Conservation (phyloP, 768 basidiomycete species). For the Rickenella mellea region DNA sequence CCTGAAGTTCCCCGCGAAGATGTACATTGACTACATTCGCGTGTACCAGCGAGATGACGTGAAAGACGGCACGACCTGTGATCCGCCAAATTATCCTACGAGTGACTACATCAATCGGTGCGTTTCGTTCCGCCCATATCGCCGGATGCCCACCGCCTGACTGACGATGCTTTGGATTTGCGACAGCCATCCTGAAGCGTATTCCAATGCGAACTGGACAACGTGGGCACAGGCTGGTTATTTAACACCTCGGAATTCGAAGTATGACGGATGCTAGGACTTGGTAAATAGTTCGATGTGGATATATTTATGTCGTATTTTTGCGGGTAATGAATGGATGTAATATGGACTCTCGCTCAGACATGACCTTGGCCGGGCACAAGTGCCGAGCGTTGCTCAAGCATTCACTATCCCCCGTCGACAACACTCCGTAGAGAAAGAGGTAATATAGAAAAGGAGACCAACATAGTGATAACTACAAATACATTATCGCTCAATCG, state of each 20-base stretch:
- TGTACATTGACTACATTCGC: conserved; percentile 87
- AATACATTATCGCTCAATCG: too few relatives aligned
- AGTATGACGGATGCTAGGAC: conserved; percentile 24
- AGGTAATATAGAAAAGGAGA: too few relatives aligned
- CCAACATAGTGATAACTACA: too few relatives aligned
- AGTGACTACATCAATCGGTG: conserved; percentile 66
- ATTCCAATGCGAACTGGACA: conserved; percentile 75
- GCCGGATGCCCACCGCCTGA: background rate
- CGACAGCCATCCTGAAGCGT: conserved; percentile 41
- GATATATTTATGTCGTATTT: too few relatives aligned
- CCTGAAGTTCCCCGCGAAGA: conserved; percentile 66
- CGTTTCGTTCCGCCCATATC: conserved; percentile 14
- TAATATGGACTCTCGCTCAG: too few relatives aligned
- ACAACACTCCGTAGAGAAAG: too few relatives aligned
- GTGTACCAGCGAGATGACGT: conserved; percentile 74
- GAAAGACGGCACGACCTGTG: conserved; percentile 62
- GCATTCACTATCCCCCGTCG: too few relatives aligned
- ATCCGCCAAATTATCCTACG: conserved; percentile 74
- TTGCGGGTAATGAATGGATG: too few relatives aligned
- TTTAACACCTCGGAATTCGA: conserved; percentile 60
- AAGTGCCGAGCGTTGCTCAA: too few relatives aligned
- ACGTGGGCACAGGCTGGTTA: conserved; percentile 77
- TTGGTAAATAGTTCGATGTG: too few relatives aligned
- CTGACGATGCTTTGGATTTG: too few relatives aligned
- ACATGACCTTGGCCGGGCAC: too few relatives aligned